Percentiles rank a stretch among this genome's conserved stretches.
These are phyloP conservation scores for Xylaria palmicola DNA, from an alignment of 495 filamentous ascomycete species.

Conservation along the genomic window DNA sequence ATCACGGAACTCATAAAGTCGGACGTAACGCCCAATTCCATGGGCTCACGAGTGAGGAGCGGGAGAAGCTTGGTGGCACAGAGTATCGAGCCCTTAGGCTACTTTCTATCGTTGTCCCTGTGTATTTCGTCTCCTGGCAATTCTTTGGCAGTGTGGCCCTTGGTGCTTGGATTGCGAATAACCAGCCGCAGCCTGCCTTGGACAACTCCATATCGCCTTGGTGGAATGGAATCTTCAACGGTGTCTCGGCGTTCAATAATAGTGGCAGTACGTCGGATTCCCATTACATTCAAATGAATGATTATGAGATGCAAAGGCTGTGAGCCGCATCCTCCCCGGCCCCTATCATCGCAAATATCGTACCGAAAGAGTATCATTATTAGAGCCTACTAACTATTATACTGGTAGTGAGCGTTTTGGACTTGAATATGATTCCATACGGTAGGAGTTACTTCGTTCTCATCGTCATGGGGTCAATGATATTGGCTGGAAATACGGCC, in stretches of 20 bases:
- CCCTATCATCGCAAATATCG: not conserved
- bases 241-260: slow-evolving; percentile 80
- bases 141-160: slow-evolving; percentile 68
- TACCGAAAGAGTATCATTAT: not conserved
- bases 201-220: slow-evolving; percentile 64
- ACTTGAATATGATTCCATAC: slow-evolving; percentile 77
- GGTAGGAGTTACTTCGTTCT: slow-evolving; percentile 67
- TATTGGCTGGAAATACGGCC: slow-evolving; percentile 80
- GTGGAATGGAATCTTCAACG: slow-evolving; percentile 71
- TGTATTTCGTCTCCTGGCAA: slow-evolving; percentile 74
- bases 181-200: slow-evolving; percentile 56
- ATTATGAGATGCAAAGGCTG: not conserved
- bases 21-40: slow-evolving; percentile 75
- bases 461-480: slow-evolving; percentile 71
- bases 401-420: slow-evolving; percentile 68
- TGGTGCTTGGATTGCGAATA: slow-evolving; percentile 66
- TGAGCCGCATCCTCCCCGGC: not conserved
- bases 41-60: slow-evolving; percentile 63
- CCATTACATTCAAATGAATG: not conserved
- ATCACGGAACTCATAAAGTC: slow-evolving; percentile 38
- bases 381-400: not conserved
- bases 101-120: slow-evolving; percentile 66
- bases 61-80: slow-evolving; percentile 71
- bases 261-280: slow-evolving; percentile 32
- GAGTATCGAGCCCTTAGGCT: slow-evolving; percentile 79